Conservation (phyloP, 148 eudicot species). For the Camellia sinensis region DNA sequence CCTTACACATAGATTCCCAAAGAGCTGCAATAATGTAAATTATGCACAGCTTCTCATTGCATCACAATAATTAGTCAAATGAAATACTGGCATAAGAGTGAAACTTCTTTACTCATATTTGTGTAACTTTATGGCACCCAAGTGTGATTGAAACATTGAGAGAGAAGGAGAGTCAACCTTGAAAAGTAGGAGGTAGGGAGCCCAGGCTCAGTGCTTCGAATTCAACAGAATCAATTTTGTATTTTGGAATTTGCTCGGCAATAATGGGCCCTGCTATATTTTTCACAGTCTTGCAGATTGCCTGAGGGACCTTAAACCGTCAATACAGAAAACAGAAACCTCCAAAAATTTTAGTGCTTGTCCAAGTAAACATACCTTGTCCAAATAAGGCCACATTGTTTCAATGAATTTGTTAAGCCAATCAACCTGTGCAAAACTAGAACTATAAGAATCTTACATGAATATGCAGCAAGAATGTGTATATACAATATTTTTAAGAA, state of each 20-base stretch:
- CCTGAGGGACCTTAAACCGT: slow-evolving; percentile 38
- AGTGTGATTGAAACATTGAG: not conserved
- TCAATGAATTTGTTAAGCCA: slow-evolving; percentile 89
- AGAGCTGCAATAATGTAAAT: not conserved
- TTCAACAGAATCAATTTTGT: slow-evolving; percentile 78
- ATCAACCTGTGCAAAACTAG: slow-evolving; percentile 56
- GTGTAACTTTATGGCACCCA: not conserved
- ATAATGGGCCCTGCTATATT: slow-evolving; percentile 67
- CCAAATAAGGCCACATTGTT: slow-evolving; percentile 91
- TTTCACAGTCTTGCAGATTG: slow-evolving; percentile 81
- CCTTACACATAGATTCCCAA: not conserved
- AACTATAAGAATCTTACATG: not conserved
- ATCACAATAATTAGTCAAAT: not conserved
- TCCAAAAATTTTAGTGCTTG: not conserved
- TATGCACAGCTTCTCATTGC: not conserved
- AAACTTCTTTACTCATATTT: too few species aligned
- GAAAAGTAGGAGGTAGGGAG: slow-evolving; percentile 79
- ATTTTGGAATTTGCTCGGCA: slow-evolving; percentile 88
- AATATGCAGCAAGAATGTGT: slow-evolving; percentile 3
- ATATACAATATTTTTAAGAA: not conserved
- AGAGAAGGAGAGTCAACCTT: slow-evolving; percentile 47
- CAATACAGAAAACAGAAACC: slow-evolving; percentile 17
- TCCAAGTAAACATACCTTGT: slow-evolving; percentile 56
- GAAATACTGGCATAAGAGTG: not conserved
- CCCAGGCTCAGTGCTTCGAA: slow-evolving; percentile 77